Conservation (phyloP, 768 basidiomycete genomes). For the Panus rudis region DNA sequence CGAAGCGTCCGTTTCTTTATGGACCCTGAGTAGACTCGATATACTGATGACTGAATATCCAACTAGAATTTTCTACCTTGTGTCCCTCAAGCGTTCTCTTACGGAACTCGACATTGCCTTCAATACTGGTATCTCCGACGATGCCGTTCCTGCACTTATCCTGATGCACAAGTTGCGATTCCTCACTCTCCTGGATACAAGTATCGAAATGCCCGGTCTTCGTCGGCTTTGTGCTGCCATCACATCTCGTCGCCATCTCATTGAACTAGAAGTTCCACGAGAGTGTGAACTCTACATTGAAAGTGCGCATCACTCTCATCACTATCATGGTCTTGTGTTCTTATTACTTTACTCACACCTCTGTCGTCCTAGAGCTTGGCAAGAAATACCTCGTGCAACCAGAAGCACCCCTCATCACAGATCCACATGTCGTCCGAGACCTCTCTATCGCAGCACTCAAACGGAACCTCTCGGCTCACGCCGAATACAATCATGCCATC, state of each 20-base stretch:
- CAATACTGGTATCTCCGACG: slow-evolving; percentile 50
- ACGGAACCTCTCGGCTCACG: slow-evolving; percentile 53
- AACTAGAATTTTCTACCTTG: slow-evolving; percentile 48
- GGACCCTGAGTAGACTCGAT: neutral
- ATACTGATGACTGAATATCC: neutral
- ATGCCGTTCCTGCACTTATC: slow-evolving; percentile 47
- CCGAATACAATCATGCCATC: slow-evolving; percentile 38
- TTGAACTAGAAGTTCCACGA: slow-evolving; percentile 49
- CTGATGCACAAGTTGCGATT: slow-evolving; percentile 40
- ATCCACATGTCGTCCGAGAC: slow-evolving; percentile 31
- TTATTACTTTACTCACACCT: neutral
- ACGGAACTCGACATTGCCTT: slow-evolving; percentile 42
- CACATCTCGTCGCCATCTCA: slow-evolving; percentile 28
- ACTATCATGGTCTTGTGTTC: neutral
- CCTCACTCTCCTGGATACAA: slow-evolving; percentile 48
- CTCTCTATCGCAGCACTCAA: slow-evolving; percentile 44
- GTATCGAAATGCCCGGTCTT: slow-evolving; percentile 50
- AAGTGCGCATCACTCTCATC: slow-evolving; percentile 28
- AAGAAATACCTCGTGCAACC: slow-evolving; percentile 41
- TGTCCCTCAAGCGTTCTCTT: slow-evolving; percentile 48
- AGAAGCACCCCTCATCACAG: slow-evolving; percentile 41
- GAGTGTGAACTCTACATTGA: slow-evolving; percentile 48
- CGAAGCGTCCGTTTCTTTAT: slow-evolving; percentile 42
- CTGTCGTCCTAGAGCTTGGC: slow-evolving; percentile 32
- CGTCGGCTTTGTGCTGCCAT: slow-evolving; percentile 39